Percentiles rank a stretch among this genome's conserved stretches.
These are phyloP conservation scores for Ophiostoma populinum DNA, from an alignment of 2,329 filamentous ascomycete species.

Conservation along the genomic window DNA sequence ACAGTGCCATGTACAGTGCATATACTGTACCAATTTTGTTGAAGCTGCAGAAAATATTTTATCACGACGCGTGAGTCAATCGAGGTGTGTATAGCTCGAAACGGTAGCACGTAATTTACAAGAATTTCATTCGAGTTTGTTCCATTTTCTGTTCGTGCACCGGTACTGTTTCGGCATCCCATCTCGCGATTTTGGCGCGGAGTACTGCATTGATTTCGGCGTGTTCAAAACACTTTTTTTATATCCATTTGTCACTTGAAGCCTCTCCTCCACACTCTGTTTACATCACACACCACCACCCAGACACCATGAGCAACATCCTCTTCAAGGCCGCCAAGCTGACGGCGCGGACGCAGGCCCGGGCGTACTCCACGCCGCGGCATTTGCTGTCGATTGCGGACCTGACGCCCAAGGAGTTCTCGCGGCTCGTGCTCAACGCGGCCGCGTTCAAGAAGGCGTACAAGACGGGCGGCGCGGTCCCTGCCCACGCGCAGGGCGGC, in stretches of 20 bases:
- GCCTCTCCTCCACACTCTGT: not conserved
- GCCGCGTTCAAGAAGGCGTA: constrained; percentile 56
- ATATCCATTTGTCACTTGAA: not conserved
- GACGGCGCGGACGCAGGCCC: constrained; percentile 19
- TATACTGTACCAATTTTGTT: not conserved
- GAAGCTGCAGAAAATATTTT: constrained; percentile 2
- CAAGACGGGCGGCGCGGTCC: constrained; percentile 33
- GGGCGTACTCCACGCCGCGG: constrained; percentile 41
- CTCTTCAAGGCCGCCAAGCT: constrained; percentile 14
- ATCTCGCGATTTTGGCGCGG: too few relatives aligned
- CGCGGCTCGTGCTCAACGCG: constrained; percentile 69
- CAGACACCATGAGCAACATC: constrained; percentile 9
- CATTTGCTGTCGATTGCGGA: constrained; percentile 89
- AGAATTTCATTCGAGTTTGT: not conserved
- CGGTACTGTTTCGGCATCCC: too few relatives aligned
- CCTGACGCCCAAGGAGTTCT: constrained; percentile 62
- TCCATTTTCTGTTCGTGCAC: too few relatives aligned
- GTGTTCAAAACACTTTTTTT: too few relatives aligned
- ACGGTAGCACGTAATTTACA: not conserved
- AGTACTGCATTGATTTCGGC: too few relatives aligned
- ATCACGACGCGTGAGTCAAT: not conserved
- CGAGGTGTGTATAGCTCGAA: not conserved
- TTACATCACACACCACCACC: not conserved
- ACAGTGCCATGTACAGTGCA: not conserved
- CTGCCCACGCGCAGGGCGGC: constrained; percentile 41